Conservation (phyloP, 2,329 filamentous ascomycete genomes). For the Calonectria pseudoturangicola region DNA sequence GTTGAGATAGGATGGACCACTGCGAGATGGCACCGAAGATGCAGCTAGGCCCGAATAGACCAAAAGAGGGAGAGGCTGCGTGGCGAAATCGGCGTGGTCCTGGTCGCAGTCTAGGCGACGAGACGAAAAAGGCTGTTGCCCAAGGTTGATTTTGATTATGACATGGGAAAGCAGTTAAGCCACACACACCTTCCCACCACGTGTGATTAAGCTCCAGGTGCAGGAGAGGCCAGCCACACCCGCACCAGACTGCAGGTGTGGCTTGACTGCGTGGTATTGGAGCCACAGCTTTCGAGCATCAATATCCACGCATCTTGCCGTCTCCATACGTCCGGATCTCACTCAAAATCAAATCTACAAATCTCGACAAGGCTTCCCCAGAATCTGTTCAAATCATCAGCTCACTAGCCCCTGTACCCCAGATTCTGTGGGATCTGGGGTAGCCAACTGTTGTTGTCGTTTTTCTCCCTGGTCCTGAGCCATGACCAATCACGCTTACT, state of each 20-base stretch:
- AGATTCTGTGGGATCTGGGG: slow-evolving; percentile 37
- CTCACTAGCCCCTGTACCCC: slow-evolving; percentile 39
- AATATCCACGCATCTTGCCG: background rate
- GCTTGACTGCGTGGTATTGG: background rate
- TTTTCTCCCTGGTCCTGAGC: slow-evolving; percentile 31
- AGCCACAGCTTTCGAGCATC: slow-evolving; percentile 16
- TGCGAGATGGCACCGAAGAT: slow-evolving; percentile 14
- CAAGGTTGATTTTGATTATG: slow-evolving; percentile 18
- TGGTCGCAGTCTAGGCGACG: slow-evolving; percentile 10
- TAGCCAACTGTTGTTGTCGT: slow-evolving; percentile 3
- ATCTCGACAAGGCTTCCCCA: slow-evolving; percentile 38
- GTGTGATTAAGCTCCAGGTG: slow-evolving; percentile 29
- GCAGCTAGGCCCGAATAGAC: slow-evolving; percentile 24
- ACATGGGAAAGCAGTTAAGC: background rate
- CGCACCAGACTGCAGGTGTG: background rate
- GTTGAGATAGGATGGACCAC: slow-evolving; percentile 20
- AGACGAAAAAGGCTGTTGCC: slow-evolving; percentile 13
- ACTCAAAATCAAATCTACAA: slow-evolving; percentile 30
- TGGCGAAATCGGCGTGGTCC: slow-evolving; percentile 16
- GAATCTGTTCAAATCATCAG: slow-evolving; percentile 29
- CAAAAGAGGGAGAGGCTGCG: slow-evolving; percentile 19
- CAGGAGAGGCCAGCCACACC: slow-evolving; percentile 18
- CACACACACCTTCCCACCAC: slow-evolving; percentile 23
- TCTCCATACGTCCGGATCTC: slow-evolving; percentile 35
- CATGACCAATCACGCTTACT: slow-evolving; percentile 31